Evolutionary conservation across 495 filamentous ascomycete genomes (phyloP), one percentile per base, ranked within the genome.

Genomic region (Hypoxylon fuscum): DNA sequence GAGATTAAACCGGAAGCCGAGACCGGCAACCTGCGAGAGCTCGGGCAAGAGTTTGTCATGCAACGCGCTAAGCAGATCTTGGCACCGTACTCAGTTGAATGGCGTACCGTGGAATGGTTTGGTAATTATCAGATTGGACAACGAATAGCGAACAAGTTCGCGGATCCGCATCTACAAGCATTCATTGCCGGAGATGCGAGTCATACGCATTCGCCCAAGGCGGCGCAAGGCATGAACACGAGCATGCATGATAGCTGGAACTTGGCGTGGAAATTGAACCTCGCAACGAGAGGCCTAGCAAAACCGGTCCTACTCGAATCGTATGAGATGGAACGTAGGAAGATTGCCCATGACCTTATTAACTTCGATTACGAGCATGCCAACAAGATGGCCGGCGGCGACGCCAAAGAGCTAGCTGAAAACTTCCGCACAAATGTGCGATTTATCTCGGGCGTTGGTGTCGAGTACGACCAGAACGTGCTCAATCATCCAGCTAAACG

Each of bases 181-280:
- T 91, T 90, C 69, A 77, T 92, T n/a, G 83, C 87, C 12, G 89
- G 89, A 35, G 89, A 92, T 63, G 89, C 89, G 9, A 83, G 84
- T 31, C 89, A 92, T 71, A 91, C 89, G 0, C 89, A 91, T 70
- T 87, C 83, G 9, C 88, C 89, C 11, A 90, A 90, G 70, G 87
- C 88, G 8, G 90, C 87, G 3, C 90, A 90, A 68, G 89, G 89
- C n/a, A 89, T 69, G 66, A 92, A 92, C 62, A 83, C 88, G 45
- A 86, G 82, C 44, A 87, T 92, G 85, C 88, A 90, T 62, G 90
- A 93, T 68, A 81, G 85, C 10, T 90, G 85, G 79, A 92, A 92
- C 58, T 75, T 93, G 4, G 86, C 81, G 9, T 93, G 90, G 90
- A 92, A 92, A 68, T 76, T 93, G 27, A 83, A 82, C 51, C 76